Conservation (phyloP, 2,329 filamentous ascomycete species). For the Trichophyton benhamiae region DNA sequence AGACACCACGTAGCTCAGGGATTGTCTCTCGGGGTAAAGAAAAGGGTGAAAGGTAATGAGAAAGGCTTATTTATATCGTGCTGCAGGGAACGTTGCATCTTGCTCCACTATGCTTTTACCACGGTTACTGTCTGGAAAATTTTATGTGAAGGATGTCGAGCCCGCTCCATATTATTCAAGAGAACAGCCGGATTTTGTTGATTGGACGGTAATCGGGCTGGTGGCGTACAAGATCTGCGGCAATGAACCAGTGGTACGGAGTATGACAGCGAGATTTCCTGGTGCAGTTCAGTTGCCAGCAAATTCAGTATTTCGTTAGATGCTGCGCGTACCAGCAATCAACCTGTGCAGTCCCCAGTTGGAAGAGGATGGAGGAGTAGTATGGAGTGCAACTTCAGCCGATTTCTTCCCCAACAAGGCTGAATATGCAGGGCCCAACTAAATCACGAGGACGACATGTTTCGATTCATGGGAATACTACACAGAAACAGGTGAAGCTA, state of each 20-base stretch:
- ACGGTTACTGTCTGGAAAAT: background rate
- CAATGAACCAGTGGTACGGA: background rate
- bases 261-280: background rate
- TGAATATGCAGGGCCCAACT: too few species aligned
- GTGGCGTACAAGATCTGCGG: background rate
- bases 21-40: too few species aligned
- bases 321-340: too few species aligned
- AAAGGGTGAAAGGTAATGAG: background rate
- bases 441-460: too few species aligned
- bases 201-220: background rate
- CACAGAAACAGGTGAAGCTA: too few species aligned
- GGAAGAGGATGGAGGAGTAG: too few species aligned
- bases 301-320: background rate
- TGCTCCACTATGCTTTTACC: background rate
- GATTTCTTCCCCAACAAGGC: too few species aligned
- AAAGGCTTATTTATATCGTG: background rate
- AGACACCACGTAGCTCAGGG: too few species aligned
- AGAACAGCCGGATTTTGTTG: background rate
- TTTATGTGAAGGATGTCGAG: too few species aligned
- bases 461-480: too few species aligned
- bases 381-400: too few species aligned
- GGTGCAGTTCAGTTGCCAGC: background rate
- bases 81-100: background rate
- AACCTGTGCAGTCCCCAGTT: too few species aligned
- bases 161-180: background rate